A percentile compares a stretch with the other conserved stretches of the same genome.
phyloP scores from a whole-genome alignment of 495 filamentous ascomycete genomes.

The Penicillium ochrochloron region DNA sequence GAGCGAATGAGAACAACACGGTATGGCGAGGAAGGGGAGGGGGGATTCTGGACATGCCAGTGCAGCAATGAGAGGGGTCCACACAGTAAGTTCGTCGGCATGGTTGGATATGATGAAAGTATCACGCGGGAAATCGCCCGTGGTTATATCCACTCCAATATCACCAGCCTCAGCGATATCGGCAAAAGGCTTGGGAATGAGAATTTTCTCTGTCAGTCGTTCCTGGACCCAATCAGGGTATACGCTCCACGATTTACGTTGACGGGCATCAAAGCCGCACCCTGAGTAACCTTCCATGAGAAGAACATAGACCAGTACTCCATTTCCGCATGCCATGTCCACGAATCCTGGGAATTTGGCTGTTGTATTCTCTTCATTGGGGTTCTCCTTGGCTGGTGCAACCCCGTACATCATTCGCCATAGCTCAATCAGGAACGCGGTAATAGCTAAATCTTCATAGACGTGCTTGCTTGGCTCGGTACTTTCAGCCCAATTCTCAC shows the following conservation, averaged over 20 bases:
- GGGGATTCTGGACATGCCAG: conserved; percentile 59
- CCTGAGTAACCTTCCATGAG: conserved; percentile 80
- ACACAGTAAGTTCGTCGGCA: conserved; percentile 91
- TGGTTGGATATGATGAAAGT: conserved; percentile 98
- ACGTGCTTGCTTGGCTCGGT: conserved; percentile 92
- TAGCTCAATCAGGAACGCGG: conserved; percentile 90
- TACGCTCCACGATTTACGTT: conserved; percentile 78
- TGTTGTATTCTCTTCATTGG: conserved; percentile 11
- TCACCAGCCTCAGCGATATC: conserved; percentile 26
- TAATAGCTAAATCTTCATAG: conserved; percentile 91
- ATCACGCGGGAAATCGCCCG: conserved; percentile 71
- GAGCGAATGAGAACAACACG: conserved; percentile 91
- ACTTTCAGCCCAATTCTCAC: conserved; percentile 75
- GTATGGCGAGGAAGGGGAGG: conserved; percentile 83
- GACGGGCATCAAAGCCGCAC: conserved; percentile 88
- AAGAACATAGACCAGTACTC: conserved; percentile 86
- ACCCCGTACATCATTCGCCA: conserved; percentile 82
- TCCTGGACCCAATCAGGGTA: conserved; percentile 61
- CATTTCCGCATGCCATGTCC: conserved; percentile 95
- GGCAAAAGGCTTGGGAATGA: conserved; percentile 68
- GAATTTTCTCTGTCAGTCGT: conserved; percentile 69
- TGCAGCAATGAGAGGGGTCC: conserved; percentile 88
- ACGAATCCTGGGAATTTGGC: conserved; percentile 82
- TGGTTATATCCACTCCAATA: conserved; percentile 53
- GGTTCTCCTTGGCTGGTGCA: conserved; percentile 28